Base-by-base conservation (phyloP, 176 grass and related monocot genomes). In the Aegilops longissima region DNA sequence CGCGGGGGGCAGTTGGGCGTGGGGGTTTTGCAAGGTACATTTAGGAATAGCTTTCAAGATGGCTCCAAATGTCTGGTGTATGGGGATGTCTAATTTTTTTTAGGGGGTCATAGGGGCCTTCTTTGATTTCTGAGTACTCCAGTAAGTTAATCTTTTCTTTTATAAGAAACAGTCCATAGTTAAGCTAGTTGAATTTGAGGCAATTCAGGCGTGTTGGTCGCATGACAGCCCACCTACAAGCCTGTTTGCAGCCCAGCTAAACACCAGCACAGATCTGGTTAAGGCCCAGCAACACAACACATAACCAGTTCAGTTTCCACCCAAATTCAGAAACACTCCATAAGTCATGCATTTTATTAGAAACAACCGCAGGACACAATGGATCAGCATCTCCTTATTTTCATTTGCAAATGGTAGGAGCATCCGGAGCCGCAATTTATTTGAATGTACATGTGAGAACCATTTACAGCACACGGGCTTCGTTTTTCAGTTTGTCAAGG, bases 401-500 rank as follows among this genome's bases (percentile, higher is more conserved):
- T 83, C 72, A 66, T 87, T 38, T 35, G 44, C 21, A 51, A 73
- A 66, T 52, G 8, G 1, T 9, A 14, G 1, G 8, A 78, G 9
- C 30, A 74, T 73, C 35, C 33, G n/a, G 2, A 23, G 31, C 29
- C 14, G 12, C 58, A 49, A 31, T 62, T 84, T 79, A 84, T 84
- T 87, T 51, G 24, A 78, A 24, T 16, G 61, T 7, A 61, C 31
- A 58, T 29, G 25, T 33, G 63, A 1, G 20, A 16, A 2, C 34
- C 23, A 30, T 12, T 85, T 93, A 95, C 70, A 98, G 71, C 64
- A 98, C 93, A 23, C 65, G 64, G 17, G 93, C 96, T 91, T 95
- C 96, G 68, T 89, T 94, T 83, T 89, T 98, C 56, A 98, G 84
- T 39, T 73, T 98, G 81, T 95, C 90, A 84, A 95, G 81, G 66